phyloP scores from a whole-genome alignment of 73 alveolate species.

The Durusdinium trenchii region DNA sequence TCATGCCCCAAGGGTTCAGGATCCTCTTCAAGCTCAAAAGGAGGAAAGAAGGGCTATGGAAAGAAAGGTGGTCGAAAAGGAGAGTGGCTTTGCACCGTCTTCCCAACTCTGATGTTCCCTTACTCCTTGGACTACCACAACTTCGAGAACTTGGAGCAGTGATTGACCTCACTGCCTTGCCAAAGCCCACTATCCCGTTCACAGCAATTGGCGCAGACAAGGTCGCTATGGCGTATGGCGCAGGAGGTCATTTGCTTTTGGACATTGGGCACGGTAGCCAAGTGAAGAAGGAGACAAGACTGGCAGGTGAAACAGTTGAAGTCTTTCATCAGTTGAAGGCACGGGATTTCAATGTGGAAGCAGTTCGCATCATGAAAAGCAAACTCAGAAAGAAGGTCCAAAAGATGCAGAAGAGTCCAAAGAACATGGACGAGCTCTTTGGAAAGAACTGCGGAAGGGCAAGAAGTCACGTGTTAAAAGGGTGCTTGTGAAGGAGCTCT shows the following conservation, averaged over 20 bases:
- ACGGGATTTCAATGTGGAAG: not conserved
- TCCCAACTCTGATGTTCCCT: not conserved
- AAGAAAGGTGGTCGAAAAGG: not conserved
- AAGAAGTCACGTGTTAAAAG: not conserved
- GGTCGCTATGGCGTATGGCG: not conserved
- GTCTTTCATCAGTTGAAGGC: not conserved
- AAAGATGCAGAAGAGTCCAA: not conserved
- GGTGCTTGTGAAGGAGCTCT: not conserved
- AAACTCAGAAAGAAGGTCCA: not conserved
- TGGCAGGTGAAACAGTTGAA: not conserved
- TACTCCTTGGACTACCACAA: not conserved
- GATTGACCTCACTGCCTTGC: not conserved
- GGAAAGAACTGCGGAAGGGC: not conserved
- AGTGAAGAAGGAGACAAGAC: not conserved
- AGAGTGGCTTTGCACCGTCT: not conserved
- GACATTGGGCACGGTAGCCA: not conserved
- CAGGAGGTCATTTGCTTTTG: not conserved
- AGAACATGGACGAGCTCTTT: not conserved
- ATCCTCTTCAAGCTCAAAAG: not conserved
- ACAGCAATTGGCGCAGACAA: not conserved
- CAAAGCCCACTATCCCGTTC: not conserved
- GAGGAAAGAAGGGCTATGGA: not conserved
- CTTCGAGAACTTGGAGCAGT: not conserved
- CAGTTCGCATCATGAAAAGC: not conserved
- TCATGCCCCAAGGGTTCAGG: not conserved